Evolutionary conservation across 768 basidiomycete species (phyloP), one percentile per base, ranked within the genome.

Genomic region (Pulveroboletus sp.): DNA sequence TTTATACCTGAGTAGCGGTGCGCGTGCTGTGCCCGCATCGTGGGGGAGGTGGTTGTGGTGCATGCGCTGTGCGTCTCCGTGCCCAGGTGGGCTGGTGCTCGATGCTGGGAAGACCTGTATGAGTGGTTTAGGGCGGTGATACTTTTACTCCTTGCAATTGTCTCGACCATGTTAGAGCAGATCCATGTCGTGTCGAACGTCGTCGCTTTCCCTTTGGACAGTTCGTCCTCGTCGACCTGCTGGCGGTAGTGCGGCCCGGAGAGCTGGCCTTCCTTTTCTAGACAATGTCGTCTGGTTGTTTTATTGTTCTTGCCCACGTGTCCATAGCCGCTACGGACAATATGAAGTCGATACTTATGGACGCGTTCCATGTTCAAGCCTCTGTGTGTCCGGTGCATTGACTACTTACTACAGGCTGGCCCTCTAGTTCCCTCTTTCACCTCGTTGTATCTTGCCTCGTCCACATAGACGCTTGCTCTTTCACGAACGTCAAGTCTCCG

Each of bases 251-350:
- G 21, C 21, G 21, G 21, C 21, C 21, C 21, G 21, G 3, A 32
- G 11, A 5, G 11, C 9, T 17, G 12, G 10, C 37, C 39, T 66
- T 56, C 65, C 65, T 51, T 67, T 67, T 55, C 26, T 21, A 27
- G 62, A 69, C 57, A 69, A 64, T 27, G 52, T 40, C 21, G 7
- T 24, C 24, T n/a, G n/a, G n/a, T n/a, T n/a, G n/a, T n/a, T 17
- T 28, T 39, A 49, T 65, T 65, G 52, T 62, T 56, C 49, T 45
- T 66, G 17, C 33, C 44, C 45, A 18, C 41, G 47, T 38, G 47
- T 26, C 21, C 35, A 24, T 18, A 28, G n/a, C 41, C 37, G 31
- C 43, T 14, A 41, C 6, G 40, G 36, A 56, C 51, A 47, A 54
- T 51, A 35, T 42, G 38, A 44, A 35, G 5, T 32, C 44, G 27